Evolutionary conservation across 2,329 filamentous ascomycete species (phyloP).

Genomic region (Nothophaeocryptopus gaeumannii): DNA sequence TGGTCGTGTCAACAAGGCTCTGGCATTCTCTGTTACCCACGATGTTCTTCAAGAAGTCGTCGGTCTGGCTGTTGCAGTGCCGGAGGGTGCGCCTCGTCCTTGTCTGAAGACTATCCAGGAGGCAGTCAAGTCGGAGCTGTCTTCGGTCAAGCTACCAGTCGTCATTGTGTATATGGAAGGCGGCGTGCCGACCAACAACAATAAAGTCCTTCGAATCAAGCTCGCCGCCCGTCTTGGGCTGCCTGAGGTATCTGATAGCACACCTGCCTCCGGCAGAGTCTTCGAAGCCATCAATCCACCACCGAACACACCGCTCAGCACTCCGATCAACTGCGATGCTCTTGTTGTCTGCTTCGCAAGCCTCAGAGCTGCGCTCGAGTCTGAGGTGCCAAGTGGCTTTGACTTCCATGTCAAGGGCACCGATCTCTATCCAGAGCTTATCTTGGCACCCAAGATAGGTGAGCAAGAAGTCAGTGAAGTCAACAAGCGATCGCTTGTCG

Average conservation of each 20-base stretch:
- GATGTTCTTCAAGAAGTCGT: slow-evolving; percentile 57
- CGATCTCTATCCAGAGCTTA: slow-evolving; percentile 30
- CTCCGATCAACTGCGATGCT: slow-evolving; percentile 36
- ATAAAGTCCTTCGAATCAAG: slow-evolving; percentile 57
- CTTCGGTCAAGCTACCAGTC: slow-evolving; percentile 54
- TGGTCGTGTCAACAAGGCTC: slow-evolving; percentile 48
- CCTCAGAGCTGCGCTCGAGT: slow-evolving; percentile 17
- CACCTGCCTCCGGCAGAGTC: slow-evolving; percentile 46
- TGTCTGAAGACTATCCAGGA: slow-evolving; percentile 51
- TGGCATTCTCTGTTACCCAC: slow-evolving; percentile 55
- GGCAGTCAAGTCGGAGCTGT: slow-evolving; percentile 48
- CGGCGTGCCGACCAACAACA: slow-evolving; percentile 56
- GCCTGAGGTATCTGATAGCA: slow-evolving; percentile 46
- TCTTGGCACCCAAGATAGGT: slow-evolving; percentile 34
- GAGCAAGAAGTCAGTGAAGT: slow-evolving; percentile 2
- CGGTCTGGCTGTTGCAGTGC: slow-evolving; percentile 52
- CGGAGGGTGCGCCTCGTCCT: slow-evolving; percentile 42
- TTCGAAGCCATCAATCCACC: slow-evolving; percentile 52
- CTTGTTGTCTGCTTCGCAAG: slow-evolving; percentile 17
- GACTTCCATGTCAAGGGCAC: slow-evolving; percentile 32
- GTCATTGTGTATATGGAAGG: slow-evolving; percentile 56
- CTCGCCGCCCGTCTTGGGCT: slow-evolving; percentile 50
- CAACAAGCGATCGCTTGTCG: slow-evolving; percentile 14
- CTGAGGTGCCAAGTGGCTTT: slow-evolving; percentile 19
- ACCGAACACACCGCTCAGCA: slow-evolving; percentile 47